Percentiles rank a stretch among this genome's conserved stretches.
These are phyloP conservation scores for Dryadomyces quercus-mongolicae DNA, from an alignment of 2,329 filamentous ascomycete genomes.

Conservation along the genomic window DNA sequence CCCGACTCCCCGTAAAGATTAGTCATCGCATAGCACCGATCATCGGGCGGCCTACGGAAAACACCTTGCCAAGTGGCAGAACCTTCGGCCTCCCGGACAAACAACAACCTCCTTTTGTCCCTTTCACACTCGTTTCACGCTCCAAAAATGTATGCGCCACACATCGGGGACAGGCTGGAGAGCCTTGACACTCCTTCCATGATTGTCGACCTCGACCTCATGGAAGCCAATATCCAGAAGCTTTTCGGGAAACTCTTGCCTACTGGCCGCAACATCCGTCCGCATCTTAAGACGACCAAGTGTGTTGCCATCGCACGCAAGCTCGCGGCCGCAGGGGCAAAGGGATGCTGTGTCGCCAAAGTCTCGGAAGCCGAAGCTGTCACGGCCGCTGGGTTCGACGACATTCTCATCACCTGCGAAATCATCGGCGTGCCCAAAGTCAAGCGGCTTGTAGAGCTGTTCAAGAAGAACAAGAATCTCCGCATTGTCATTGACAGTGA, in stretches of 20 bases:
- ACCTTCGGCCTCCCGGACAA: too few species aligned
- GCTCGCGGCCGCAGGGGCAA: constrained; percentile 32
- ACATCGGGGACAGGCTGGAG: constrained; percentile 24
- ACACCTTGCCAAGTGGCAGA: background rate
- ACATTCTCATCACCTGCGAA: constrained; percentile 39
- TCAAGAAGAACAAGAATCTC: constrained; percentile 22
- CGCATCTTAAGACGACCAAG: constrained; percentile 42
- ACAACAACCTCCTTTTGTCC: background rate
- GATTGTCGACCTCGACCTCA: constrained; percentile 38
- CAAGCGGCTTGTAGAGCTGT: constrained; percentile 29
- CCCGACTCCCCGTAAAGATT: background rate
- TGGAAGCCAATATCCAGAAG: constrained; percentile 37
- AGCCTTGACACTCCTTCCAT: constrained; percentile 42
- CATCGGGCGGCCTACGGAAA: background rate
- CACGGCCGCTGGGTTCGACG: constrained; percentile 30
- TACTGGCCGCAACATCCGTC: constrained; percentile 31
- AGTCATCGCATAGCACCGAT: background rate
- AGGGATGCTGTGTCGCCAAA: constrained; percentile 39
- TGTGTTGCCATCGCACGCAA: constrained; percentile 30
- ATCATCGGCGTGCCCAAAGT: constrained; percentile 35
- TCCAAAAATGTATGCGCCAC: background rate
- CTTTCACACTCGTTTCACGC: background rate
- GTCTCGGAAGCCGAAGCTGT: constrained; percentile 33
- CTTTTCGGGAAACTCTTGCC: constrained; percentile 32
- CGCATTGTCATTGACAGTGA: constrained; percentile 36